These are phyloP conservation scores for Cyberlindnera samutprakarnensis DNA, from an alignment of 805 yeast genomes.

Conservation along the genomic window DNA sequence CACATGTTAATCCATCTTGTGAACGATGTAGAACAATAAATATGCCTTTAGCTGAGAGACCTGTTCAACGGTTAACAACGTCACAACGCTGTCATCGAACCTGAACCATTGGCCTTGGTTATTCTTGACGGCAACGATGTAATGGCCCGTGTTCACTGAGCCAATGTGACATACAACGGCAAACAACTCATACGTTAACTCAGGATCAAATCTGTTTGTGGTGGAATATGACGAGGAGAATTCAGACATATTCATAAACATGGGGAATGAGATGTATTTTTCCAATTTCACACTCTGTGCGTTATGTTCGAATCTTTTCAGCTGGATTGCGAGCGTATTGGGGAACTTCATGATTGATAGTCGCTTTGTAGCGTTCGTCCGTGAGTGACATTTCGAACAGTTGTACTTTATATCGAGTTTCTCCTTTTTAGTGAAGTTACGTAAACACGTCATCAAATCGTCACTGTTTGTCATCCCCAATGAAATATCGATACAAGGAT, in stretches of 20 bases:
- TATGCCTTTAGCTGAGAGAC: slow-evolving; percentile 75
- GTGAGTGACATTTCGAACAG: slow-evolving; percentile 58
- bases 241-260: slow-evolving; percentile 61
- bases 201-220: slow-evolving; percentile 22
- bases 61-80: slow-evolving; percentile 53
- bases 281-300: slow-evolving; percentile 54
- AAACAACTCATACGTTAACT: slow-evolving; percentile 68
- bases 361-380: slow-evolving; percentile 64
- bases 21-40: slow-evolving; percentile 57
- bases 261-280: slow-evolving; percentile 63
- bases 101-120: slow-evolving; percentile 79
- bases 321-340: slow-evolving; percentile 72
- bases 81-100: slow-evolving; percentile 84
- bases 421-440: slow-evolving; percentile 73
- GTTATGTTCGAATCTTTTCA: slow-evolving; percentile 54
- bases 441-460: slow-evolving; percentile 55
- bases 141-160: slow-evolving; percentile 93
- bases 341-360: slow-evolving; percentile 65
- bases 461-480: slow-evolving; percentile 52
- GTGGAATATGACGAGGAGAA: slow-evolving; percentile 32
- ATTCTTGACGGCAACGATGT: slow-evolving; percentile 69
- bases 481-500: slow-evolving; percentile 86
- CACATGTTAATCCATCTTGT: slow-evolving; percentile 10
- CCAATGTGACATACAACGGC: slow-evolving; percentile 90
- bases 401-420: slow-evolving; percentile 64